These are phyloP conservation scores for Tylopilus felleus DNA, from an alignment of 768 basidiomycete species.

Conservation along the genomic window DNA sequence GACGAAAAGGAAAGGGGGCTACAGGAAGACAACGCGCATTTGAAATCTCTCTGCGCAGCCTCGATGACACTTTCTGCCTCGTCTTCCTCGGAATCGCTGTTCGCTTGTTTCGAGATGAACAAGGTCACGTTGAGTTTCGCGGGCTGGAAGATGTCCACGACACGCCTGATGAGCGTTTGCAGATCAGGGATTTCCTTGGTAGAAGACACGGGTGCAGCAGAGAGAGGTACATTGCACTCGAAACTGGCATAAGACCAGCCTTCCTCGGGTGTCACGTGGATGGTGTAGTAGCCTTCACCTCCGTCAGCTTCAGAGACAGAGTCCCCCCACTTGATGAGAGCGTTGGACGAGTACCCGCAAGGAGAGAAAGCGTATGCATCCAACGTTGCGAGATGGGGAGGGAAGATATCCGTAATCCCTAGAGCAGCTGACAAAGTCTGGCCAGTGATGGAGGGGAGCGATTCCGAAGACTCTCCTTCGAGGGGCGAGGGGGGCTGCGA, in stretches of 20 bases:
- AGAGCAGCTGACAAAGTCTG: slow-evolving; percentile 58
- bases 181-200: slow-evolving; percentile 64
- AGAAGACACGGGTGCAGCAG: slow-evolving; percentile 28
- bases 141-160: slow-evolving; percentile 92
- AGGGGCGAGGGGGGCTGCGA: slow-evolving; percentile 41
- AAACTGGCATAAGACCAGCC: slow-evolving; percentile 99
- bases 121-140: slow-evolving; percentile 81
- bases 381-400: slow-evolving; percentile 70
- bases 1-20: slow-evolving; percentile 26
- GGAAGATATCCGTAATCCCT: slow-evolving; percentile 83
- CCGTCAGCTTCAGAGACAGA: slow-evolving; percentile 18
- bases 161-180: slow-evolving; percentile 76
- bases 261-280: slow-evolving; percentile 97
- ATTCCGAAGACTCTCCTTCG: slow-evolving; percentile 45
- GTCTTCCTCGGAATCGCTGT: slow-evolving; percentile 40
- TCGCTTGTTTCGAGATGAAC: slow-evolving; percentile 75
- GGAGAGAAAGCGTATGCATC: slow-evolving; percentile 94
- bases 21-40: slow-evolving; percentile 50
- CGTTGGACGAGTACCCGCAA: slow-evolving; percentile 96
- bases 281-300: slow-evolving; percentile 94
- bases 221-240: slow-evolving; percentile 92
- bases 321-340: slow-evolving; percentile 65
- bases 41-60: slow-evolving; percentile 72
- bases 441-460: slow-evolving; percentile 25
- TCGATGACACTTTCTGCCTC: slow-evolving; percentile 58